A percentile compares a stretch with the other conserved stretches of the same genome.
Conservation (phyloP, 2,329 filamentous ascomycete genomes). For the Penicillium glabrum region DNA sequence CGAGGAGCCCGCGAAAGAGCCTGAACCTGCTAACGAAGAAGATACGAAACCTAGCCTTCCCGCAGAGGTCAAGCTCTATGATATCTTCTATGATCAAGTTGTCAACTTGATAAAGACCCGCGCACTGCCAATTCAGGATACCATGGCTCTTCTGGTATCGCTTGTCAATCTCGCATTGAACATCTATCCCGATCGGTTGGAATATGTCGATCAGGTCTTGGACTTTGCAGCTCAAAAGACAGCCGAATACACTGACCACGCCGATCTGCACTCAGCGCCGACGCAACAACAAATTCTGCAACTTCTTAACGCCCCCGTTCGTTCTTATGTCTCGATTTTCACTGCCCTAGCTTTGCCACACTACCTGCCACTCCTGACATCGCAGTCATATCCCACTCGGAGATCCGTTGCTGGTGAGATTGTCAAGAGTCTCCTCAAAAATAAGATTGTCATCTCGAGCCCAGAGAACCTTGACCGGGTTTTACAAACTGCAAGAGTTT, state of each 20-base stretch:
- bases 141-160: conserved; percentile 90
- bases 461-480: conserved; percentile 82
- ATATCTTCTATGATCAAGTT: conserved; percentile 96
- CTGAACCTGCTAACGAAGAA: conserved; percentile 33
- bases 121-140: conserved; percentile 89
- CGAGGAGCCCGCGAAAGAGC: conserved; percentile 26
- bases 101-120: conserved; percentile 90
- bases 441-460: conserved; percentile 76
- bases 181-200: conserved; percentile 87
- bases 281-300: conserved; percentile 87
- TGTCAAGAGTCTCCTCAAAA: conserved; percentile 75
- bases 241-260: conserved; percentile 83
- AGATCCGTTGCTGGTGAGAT: conserved; percentile 89
- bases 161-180: conserved; percentile 90
- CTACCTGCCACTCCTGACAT: conserved; percentile 84
- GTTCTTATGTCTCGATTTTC: conserved; percentile 89
- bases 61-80: conserved; percentile 82
- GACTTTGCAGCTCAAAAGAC: conserved; percentile 86
- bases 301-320: conserved; percentile 85
- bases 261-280: conserved; percentile 85
- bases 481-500: conserved; percentile 80
- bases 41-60: conserved; percentile 39
- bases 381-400: conserved; percentile 89
- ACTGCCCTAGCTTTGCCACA: conserved; percentile 92
- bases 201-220: conserved; percentile 94